Conservation (phyloP, 495 filamentous ascomycete genomes). For the Neurospora tetraspora region DNA sequence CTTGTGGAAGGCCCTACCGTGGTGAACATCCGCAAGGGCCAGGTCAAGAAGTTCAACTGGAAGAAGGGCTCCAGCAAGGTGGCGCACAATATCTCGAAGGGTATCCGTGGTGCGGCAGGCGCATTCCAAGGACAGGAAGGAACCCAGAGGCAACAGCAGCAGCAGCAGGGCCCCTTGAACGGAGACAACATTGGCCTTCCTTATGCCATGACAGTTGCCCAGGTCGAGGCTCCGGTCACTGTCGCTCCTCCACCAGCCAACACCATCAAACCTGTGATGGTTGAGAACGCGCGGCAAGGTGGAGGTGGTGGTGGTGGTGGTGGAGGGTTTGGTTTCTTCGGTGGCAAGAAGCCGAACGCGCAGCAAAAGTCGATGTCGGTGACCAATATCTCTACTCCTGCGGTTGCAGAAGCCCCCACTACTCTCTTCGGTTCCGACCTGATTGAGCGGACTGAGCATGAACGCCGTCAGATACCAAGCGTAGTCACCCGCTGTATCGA, state of each 20-base stretch:
- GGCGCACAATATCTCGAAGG: constrained; percentile 88
- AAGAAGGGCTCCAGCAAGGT: constrained; percentile 91
- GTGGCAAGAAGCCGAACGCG: constrained; percentile 29
- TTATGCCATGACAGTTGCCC: constrained; percentile 48
- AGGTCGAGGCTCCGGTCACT: constrained; percentile 35
- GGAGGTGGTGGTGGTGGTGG: neutral
- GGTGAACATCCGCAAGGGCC: constrained; percentile 83
- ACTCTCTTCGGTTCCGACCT: constrained; percentile 88
- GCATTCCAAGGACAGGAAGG: constrained; percentile 36
- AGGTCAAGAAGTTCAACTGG: constrained; percentile 95
- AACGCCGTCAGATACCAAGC: constrained; percentile 79
- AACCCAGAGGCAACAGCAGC: constrained; percentile 12
- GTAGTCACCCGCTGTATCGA: constrained; percentile 93
- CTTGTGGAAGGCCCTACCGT: constrained; percentile 76
- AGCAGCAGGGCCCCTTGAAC: constrained; percentile 34
- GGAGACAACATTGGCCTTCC: constrained; percentile 50
- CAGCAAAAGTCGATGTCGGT: constrained; percentile 44
- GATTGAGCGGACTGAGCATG: constrained; percentile 73
- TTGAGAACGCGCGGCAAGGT: constrained; percentile 49
- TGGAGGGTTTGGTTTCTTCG: constrained; percentile 61
- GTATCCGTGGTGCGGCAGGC: constrained; percentile 72
- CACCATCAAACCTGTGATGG: constrained; percentile 18
- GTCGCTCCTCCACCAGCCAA: constrained; percentile 10
- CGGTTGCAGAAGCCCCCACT: constrained; percentile 44
- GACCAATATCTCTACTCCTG: constrained; percentile 38